These are phyloP conservation scores for Podospora bellae-mahoneyi DNA, from an alignment of 495 filamentous ascomycete genomes.

Conservation along the genomic window DNA sequence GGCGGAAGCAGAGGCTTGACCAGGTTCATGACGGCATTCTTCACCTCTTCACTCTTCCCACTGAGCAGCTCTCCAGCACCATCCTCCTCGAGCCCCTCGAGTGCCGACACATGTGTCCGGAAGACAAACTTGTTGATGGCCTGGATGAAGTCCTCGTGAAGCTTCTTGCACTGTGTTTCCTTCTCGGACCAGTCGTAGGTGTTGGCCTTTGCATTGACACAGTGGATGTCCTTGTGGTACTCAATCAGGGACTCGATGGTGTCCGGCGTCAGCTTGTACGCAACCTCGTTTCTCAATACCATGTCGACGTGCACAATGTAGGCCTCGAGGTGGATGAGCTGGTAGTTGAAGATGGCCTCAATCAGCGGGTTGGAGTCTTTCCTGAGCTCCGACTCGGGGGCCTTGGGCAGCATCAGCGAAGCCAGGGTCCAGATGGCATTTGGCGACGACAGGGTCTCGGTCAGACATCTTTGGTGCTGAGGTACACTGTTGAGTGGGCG, in stretches of 20 bases:
- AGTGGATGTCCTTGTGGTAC: conserved; percentile 96
- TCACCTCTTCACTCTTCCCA: conserved; percentile 91
- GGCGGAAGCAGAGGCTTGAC: conserved; percentile 89
- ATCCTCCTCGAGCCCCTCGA: conserved; percentile 96
- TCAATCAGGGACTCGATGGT: conserved; percentile 93
- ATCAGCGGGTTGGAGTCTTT: conserved; percentile 83
- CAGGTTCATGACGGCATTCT: conserved; percentile 76
- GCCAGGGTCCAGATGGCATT: conserved; percentile 95
- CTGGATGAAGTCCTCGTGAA: conserved; percentile 97
- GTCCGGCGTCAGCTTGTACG: conserved; percentile 96
- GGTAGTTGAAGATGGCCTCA: conserved; percentile 89
- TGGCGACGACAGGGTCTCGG: conserved; percentile 86
- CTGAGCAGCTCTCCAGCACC: conserved; percentile 90
- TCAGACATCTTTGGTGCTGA: conserved; percentile 94
- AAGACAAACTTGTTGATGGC: conserved; percentile 97
- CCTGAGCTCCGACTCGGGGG: conserved; percentile 80
- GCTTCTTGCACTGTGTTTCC: conserved; percentile 90
- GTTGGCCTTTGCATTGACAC: conserved; percentile 79
- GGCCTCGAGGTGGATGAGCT: conserved; percentile 91
- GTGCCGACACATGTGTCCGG: conserved; percentile 79
- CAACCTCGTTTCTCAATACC: conserved; percentile 95
- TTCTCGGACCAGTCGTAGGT: conserved; percentile 98
- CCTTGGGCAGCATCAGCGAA: conserved; percentile 90
- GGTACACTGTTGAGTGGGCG: conserved; percentile 95
- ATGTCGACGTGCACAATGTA: conserved; percentile 99